Evolutionary conservation across 768 basidiomycete species (phyloP), one percentile per base, ranked within the genome.

Genomic region (Lactifluus pinguis): DNA sequence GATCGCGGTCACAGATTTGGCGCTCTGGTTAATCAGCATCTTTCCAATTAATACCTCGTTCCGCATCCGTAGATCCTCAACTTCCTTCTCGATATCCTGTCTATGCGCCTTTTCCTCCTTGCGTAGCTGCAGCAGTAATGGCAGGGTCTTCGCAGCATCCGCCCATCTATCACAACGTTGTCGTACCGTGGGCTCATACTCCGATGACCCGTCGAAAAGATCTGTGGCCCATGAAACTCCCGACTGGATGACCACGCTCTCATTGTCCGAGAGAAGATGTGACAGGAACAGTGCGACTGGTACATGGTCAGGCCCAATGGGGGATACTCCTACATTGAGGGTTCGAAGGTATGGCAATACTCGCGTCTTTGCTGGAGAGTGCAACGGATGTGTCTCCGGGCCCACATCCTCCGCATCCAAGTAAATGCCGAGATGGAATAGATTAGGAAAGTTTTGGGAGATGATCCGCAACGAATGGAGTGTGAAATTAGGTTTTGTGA

Each of bases 61-160:
- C 39, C 65, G 55, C 65, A 66, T 66, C 34, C 59, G 58, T 49
- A 66, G 34, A 55, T 66, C 65, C 42, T 64, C 63, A 11, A 66
- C 59, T 59, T 66, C 65, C 52, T 56, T 55, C 59, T 64, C 63
- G 17, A 66, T 56, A 13, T 65, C 59, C 34, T 51, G 47, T 19
- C 65, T 64, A 29, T 65, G 51, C 9, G 2, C 41, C 44, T 53
- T 56, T 49, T 66, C 65, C 44, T 64, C 57, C n/a, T 61, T 57
- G 9, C 55, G 63, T 39, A 66, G 52, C 32, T 61, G 58, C 42
- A 64, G 36, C 21, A 66, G 49, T 15, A 66, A 52, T 14, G 65
- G 65, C 44, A 66, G 29, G n/a, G 54, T 59, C 39, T 48, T 64
- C 38, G 55, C 42, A n/a, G 65, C 65, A 6, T 61, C 63, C 1